phyloP scores from a whole-genome alignment of 2,329 filamentous ascomycete genomes.

The Aspergillus pseudoglaucus region DNA sequence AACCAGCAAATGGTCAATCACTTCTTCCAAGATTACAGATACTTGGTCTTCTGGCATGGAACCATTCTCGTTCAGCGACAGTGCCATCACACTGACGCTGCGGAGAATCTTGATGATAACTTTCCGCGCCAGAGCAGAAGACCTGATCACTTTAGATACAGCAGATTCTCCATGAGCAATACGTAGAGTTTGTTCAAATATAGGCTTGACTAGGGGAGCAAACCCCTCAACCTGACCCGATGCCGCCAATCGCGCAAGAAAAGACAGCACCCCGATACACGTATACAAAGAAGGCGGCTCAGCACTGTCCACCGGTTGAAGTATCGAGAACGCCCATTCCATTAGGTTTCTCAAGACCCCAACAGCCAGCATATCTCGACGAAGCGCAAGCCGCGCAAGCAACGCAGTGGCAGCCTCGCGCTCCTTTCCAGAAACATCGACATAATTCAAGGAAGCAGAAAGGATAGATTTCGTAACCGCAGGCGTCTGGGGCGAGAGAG shows the following conservation, averaged over 20 bases:
- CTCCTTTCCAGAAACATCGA: constrained; percentile 75
- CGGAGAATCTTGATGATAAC: constrained; percentile 78
- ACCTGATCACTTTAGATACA: constrained; percentile 51
- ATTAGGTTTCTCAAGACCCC: constrained; percentile 64
- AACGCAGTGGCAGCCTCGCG: constrained; percentile 79
- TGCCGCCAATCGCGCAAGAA: constrained; percentile 66
- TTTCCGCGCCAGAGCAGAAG: constrained; percentile 75
- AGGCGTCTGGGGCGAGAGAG: constrained; percentile 57
- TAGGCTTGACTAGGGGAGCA: constrained; percentile 55
- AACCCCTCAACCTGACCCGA: constrained; percentile 71
- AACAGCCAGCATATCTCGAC: constrained; percentile 78
- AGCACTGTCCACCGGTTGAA: constrained; percentile 43
- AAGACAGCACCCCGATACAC: constrained; percentile 71
- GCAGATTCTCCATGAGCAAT: constrained; percentile 50
- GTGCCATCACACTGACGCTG: constrained; percentile 61
- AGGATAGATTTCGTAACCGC: constrained; percentile 65
- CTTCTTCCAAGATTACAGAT: constrained; percentile 63
- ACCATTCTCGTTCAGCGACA: constrained; percentile 45
- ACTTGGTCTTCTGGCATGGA: constrained; percentile 24
- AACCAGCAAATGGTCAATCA: constrained; percentile 75
- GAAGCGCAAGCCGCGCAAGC: constrained; percentile 72
- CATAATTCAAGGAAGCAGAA: constrained; percentile 62
- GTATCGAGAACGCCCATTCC: constrained; percentile 60
- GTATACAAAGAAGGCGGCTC: constrained; percentile 57
- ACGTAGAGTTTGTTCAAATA: constrained; percentile 60